A percentile compares a stretch with the other conserved stretches of the same genome.
Evolutionary conservation across 768 basidiomycete species (phyloP).

Genomic region (Lactarius tabidus): DNA sequence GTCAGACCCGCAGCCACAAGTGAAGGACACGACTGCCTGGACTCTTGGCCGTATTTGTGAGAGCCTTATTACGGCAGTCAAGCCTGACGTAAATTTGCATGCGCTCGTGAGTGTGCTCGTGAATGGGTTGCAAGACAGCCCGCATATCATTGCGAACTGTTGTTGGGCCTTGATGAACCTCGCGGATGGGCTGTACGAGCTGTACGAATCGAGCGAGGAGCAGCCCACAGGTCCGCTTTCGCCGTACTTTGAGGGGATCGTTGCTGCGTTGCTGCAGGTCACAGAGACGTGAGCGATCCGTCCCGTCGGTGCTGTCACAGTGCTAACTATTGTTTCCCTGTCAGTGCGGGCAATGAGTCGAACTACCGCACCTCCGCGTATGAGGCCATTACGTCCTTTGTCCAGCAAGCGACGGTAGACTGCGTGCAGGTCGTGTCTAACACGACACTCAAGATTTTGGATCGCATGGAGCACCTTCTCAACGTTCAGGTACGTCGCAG

Average conservation of each 20-base stretch:
- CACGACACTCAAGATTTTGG: slow-evolving; percentile 75
- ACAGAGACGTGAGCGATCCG: slow-evolving; percentile 69
- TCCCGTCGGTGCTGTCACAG: neutral
- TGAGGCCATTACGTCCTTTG: slow-evolving; percentile 87
- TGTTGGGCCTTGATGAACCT: slow-evolving; percentile 97
- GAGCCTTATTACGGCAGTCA: slow-evolving; percentile 77
- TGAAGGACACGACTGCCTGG: slow-evolving; percentile 98
- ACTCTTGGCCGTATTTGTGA: slow-evolving; percentile 96
- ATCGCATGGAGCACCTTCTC: slow-evolving; percentile 86
- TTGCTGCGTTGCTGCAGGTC: slow-evolving; percentile 76
- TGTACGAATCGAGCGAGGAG: slow-evolving; percentile 57
- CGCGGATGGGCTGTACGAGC: slow-evolving; percentile 79
- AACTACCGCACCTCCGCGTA: slow-evolving; percentile 96
- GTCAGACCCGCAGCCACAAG: slow-evolving; percentile 76
- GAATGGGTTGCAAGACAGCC: slow-evolving; percentile 69
- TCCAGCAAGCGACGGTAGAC: slow-evolving; percentile 76
- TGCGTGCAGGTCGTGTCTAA: slow-evolving; percentile 77
- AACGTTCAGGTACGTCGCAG: slow-evolving; percentile 61
- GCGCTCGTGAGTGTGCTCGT: slow-evolving; percentile 82
- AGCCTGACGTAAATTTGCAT: slow-evolving; percentile 84
- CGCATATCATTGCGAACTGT: slow-evolving; percentile 87
- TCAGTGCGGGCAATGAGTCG: slow-evolving; percentile 76
- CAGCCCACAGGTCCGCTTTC: slow-evolving; percentile 64
- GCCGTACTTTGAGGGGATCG: slow-evolving; percentile 84
- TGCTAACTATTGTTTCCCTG: slow-evolving; percentile 20